phyloP scores from a whole-genome alignment of 495 filamentous ascomycete species.

The Aspergillus homomorphus region DNA sequence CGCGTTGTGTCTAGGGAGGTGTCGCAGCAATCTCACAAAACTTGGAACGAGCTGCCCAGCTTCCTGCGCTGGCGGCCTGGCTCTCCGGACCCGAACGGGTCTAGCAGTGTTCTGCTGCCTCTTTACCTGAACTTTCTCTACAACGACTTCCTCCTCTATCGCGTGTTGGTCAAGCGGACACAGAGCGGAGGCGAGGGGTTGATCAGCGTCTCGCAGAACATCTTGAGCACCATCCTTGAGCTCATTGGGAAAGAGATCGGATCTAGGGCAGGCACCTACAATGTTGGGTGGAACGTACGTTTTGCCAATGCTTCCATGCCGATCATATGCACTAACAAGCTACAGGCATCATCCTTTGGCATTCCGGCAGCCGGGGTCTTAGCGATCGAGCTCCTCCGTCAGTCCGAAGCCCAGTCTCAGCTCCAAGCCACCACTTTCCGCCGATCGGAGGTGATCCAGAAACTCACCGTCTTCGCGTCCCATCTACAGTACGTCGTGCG shows the following conservation, averaged over 20 bases:
- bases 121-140: constrained; percentile 40
- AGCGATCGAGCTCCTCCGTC: constrained; percentile 50
- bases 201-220: constrained; percentile 7
- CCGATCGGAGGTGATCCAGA: constrained; percentile 56
- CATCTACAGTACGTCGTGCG: constrained; percentile 8
- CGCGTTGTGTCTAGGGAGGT: constrained; percentile 8
- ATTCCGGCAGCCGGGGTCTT: constrained; percentile 55
- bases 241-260: constrained; percentile 1
- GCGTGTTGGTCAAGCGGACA: constrained; percentile 32
- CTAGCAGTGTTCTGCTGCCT: constrained; percentile 16
- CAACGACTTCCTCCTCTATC: constrained; percentile 54
- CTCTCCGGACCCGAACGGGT: not conserved
- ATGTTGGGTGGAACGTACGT: constrained; percentile 3
- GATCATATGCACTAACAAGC: not conserved
- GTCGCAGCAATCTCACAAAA: constrained; percentile 13
- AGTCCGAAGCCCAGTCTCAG: constrained; percentile 7
- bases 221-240: constrained; percentile 2
- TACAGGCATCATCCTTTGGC: constrained; percentile 38
- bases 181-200: constrained; percentile 12
- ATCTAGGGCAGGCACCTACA: not conserved
- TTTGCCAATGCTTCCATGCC: not conserved
- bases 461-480: constrained; percentile 50
- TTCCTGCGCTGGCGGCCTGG: constrained; percentile 22
- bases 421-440: constrained; percentile 26
- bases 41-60: constrained; percentile 12